Percentiles rank a stretch among this genome's conserved stretches.
phyloP scores from a whole-genome alignment of 345 rosid species.

The Euphorbia pulcherrima region DNA sequence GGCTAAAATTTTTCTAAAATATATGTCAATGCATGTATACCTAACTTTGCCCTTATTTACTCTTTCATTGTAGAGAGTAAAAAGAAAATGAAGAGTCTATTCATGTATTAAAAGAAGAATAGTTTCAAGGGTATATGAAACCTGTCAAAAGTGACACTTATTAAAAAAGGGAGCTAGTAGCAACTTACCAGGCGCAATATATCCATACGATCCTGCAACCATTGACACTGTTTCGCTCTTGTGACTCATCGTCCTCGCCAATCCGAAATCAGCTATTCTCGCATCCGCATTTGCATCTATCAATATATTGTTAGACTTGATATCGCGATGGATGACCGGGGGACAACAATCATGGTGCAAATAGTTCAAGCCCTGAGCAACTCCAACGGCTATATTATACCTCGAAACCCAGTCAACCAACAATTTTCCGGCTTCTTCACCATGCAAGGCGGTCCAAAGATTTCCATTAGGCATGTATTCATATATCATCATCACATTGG shows the following conservation, averaged over 20 bases:
- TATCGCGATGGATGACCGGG: conserved; percentile 82
- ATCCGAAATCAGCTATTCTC: conserved; percentile 82
- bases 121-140: too few relatives aligned
- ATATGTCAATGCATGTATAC: too few relatives aligned
- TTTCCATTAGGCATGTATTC: conserved; percentile 88
- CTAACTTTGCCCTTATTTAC: too few relatives aligned
- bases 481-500: conserved; percentile 66
- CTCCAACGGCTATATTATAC: conserved; percentile 76
- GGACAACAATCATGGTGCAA: conserved; percentile 85
- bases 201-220: conserved; percentile 94
- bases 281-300: conserved; percentile 69
- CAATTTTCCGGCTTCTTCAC: conserved; percentile 51
- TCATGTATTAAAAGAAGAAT: too few relatives aligned
- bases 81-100: too few relatives aligned
- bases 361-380: conserved; percentile 82
- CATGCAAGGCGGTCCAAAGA: conserved; percentile 72
- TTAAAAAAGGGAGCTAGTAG: too few relatives aligned
- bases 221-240: conserved; percentile 80
- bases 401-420: conserved; percentile 89
- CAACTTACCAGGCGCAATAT: conserved; percentile 72
- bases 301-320: conserved; percentile 81
- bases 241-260: conserved; percentile 79
- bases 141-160: too few relatives aligned
- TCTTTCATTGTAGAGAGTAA: too few relatives aligned
- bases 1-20: too few relatives aligned